A percentile compares a stretch with the other conserved stretches of the same genome.
These are phyloP conservation scores for Solanum hybrid DNA, from an alignment of 305 asterid genomes.

Conservation along the genomic window DNA sequence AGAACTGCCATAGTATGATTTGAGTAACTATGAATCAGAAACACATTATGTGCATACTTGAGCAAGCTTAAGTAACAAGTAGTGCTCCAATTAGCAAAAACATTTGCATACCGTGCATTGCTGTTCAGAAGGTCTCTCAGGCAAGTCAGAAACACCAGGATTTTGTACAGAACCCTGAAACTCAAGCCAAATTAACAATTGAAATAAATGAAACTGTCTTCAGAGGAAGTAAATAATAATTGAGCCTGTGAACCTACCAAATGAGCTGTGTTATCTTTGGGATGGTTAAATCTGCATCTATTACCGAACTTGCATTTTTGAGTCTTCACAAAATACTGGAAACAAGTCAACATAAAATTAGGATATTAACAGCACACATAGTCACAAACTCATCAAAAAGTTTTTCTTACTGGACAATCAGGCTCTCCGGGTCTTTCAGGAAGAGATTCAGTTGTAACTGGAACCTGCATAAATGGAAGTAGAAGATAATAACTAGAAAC, in stretches of 20 bases:
- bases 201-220: not conserved
- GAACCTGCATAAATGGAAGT: constrained; percentile 47
- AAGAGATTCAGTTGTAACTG: constrained; percentile 52
- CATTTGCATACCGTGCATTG: constrained; percentile 69
- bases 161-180: constrained; percentile 54
- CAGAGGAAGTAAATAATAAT: constrained; percentile 4
- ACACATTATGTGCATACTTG: constrained; percentile 2
- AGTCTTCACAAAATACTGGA: constrained; percentile 85
- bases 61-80: not conserved
- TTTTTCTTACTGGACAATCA: constrained; percentile 83
- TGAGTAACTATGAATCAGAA: constrained; percentile 3
- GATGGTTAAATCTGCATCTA: constrained; percentile 92
- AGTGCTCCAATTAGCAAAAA: constrained; percentile 14
- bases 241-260: constrained; percentile 33
- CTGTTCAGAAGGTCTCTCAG: constrained; percentile 90
- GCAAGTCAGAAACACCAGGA: constrained; percentile 41
- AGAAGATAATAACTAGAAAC: not conserved
- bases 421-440: constrained; percentile 89
- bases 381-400: constrained; percentile 11
- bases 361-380: not conserved
- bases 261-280: constrained; percentile 39
- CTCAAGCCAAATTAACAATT: constrained; percentile 11
- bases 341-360: constrained; percentile 7
- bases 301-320: constrained; percentile 80
- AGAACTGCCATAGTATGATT: constrained; percentile 58